Evolutionary conservation across 495 filamentous ascomycete species (phyloP), one percentile per base, ranked within the genome.

Genomic region (Lepidopterella palustris): DNA sequence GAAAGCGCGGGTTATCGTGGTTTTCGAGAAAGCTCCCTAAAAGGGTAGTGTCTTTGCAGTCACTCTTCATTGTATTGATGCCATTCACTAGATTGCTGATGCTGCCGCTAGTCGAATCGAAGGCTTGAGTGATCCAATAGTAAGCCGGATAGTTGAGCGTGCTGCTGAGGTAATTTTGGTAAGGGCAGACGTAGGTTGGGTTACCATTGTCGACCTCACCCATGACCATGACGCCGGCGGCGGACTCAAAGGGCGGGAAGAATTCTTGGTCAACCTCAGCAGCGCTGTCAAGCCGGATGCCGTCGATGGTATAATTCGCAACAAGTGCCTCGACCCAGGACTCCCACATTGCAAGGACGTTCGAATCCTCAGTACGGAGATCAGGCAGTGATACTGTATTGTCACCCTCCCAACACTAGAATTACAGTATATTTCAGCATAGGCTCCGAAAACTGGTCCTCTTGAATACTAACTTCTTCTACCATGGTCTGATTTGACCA

Each of bases 1-100:
- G 72, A 70, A 88, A 89, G 3, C 88, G 81, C 1, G 80, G 73
- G 20, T 83, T 79, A 69, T 92, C 88, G 63, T 92, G 88, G 65
- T 92, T 92, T 64, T 91, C 88, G 13, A 85, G 56, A 71, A 92
- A 92, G 1, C 77, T 85, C 24, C 86, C 87, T 8, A 87, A 75
- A 1, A 86, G 72, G 5, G 81, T 84, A 0, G 78, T 73, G 57
- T 88, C 84, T 4, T 65, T 49, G 39, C 54, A 57, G 20, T 40
- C 39, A 5, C 24, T 13, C 21, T 45, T 18, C 15, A 23, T 20
- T 18, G 45, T 47, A 29, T 57, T 4, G 3, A 21, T 45, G 31
- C 39, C 27, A 20, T 32, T 20, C 10, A 40, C 54, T 4, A 57
- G 32, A 5, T 5, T 27, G 54, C 27, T 40, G 21, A 57, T 40